phyloP scores from a whole-genome alignment of 257 asterid species.

The Hygrophila difformis region DNA sequence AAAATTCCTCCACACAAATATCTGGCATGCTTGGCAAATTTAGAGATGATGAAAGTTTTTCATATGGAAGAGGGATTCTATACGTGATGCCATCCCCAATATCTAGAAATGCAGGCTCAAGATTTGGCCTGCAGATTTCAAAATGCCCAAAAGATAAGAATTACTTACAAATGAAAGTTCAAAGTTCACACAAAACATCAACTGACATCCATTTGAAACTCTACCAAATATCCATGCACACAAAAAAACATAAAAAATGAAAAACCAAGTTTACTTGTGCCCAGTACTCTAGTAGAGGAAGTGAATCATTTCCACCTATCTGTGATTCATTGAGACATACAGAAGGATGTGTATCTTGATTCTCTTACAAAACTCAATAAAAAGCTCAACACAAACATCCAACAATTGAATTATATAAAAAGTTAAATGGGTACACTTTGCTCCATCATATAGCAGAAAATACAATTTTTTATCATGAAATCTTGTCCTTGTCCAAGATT shows the following conservation, averaged over 20 bases:
- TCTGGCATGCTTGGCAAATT: constrained; percentile 73
- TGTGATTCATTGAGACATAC: constrained; percentile 2
- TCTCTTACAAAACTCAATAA: constrained; percentile 2
- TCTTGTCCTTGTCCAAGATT: too few species aligned
- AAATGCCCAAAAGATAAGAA: constrained; percentile 15
- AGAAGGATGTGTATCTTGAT: background rate
- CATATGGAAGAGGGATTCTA: constrained; percentile 86
- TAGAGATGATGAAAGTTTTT: constrained; percentile 58
- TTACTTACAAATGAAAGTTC: constrained; percentile 11
- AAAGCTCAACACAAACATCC: background rate
- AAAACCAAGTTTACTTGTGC: background rate
- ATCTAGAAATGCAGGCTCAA: constrained; percentile 83
- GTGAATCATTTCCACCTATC: constrained; percentile 2
- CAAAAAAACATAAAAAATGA: background rate
- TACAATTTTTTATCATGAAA: too few species aligned
- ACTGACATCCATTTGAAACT: constrained; percentile 4
- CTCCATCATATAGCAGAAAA: too few species aligned
- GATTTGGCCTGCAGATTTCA: constrained; percentile 49
- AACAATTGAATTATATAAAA: too few species aligned
- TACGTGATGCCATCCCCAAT: constrained; percentile 90
- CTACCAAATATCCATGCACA: constrained; percentile 4
- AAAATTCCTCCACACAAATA: constrained; percentile 81
- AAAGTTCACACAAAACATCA: constrained; percentile 13
- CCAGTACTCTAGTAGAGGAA: background rate
- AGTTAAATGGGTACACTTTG: too few species aligned